Percentiles rank a stretch among this genome's conserved stretches.
phyloP scores from a whole-genome alignment of 2,329 filamentous ascomycete species.

The Esteya vermicola region DNA sequence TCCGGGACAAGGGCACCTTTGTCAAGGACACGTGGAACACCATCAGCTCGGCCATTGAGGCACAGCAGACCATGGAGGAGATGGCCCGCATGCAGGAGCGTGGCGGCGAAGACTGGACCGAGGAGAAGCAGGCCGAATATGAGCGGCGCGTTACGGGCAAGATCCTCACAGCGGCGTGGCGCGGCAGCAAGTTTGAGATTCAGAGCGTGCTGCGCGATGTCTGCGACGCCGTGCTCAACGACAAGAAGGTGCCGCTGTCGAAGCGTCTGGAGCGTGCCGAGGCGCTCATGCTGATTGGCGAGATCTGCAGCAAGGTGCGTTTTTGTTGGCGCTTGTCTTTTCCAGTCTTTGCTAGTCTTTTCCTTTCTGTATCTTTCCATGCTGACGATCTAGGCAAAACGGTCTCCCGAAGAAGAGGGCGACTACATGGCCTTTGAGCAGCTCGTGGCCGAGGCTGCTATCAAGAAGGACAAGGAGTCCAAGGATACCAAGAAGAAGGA shows the following conservation, averaged over 20 bases:
- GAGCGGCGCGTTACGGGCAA: conserved; percentile 94
- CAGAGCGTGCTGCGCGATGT: conserved; percentile 91
- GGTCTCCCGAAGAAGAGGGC: conserved; percentile 89
- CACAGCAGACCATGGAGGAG: conserved; percentile 96
- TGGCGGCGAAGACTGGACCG: conserved; percentile 94
- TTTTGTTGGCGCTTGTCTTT: neutral
- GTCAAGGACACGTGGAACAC: conserved; percentile 99
- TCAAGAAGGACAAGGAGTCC: conserved; percentile 84
- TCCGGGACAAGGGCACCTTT: conserved; percentile 92
- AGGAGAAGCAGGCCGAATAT: conserved; percentile 91
- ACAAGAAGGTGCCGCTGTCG: conserved; percentile 60
- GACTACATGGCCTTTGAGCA: conserved; percentile 99
- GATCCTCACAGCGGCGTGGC: conserved; percentile 92
- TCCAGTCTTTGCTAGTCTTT: neutral
- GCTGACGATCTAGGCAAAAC: conserved; percentile 48
- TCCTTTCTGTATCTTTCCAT: neutral
- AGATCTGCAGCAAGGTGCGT: conserved; percentile 74
- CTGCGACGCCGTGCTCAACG: conserved; percentile 73
- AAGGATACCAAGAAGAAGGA: conserved; percentile 34
- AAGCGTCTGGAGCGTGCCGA: conserved; percentile 89
- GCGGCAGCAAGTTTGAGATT: conserved; percentile 94
- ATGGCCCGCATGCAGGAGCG: conserved; percentile 94
- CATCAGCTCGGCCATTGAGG: conserved; percentile 89
- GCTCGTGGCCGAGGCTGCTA: conserved; percentile 87
- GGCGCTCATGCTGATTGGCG: conserved; percentile 75